Evolutionary conservation across 768 basidiomycete species (phyloP).

Genomic region (Suillus decipiens): DNA sequence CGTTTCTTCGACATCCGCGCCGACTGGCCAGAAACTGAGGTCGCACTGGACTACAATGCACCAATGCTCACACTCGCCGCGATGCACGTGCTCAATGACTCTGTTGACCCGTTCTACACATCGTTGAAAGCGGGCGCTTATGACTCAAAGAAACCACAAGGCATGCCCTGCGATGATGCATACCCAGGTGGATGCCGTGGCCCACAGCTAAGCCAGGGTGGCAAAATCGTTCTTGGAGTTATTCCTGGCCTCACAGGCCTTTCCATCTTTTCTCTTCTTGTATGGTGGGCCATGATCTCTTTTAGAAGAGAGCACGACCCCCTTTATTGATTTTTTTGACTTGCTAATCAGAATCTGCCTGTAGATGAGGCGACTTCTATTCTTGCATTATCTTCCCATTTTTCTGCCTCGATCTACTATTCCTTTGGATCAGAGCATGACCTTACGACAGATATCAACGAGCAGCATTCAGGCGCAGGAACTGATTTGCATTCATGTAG

Average conservation of each 20-base stretch:
- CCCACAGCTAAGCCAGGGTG: conserved; percentile 56
- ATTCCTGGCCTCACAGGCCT: conserved; percentile 63
- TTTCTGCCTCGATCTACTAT: not conserved
- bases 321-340: conserved; percentile 2
- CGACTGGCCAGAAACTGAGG: conserved; percentile 91
- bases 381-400: not conserved
- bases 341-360: not conserved
- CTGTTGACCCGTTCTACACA: conserved; percentile 78
- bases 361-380: not conserved
- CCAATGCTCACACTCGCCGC: conserved; percentile 87
- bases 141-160: conserved; percentile 57
- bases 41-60: conserved; percentile 89
- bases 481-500: conserved; percentile 3
- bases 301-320: not conserved
- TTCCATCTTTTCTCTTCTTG: conserved; percentile 48
- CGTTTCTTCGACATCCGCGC: conserved; percentile 82
- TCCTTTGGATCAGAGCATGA: not conserved
- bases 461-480: not conserved
- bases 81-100: conserved; percentile 67
- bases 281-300: conserved; percentile 32
- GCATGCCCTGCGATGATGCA: conserved; percentile 78
- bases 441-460: not conserved
- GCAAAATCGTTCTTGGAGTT: conserved; percentile 70
- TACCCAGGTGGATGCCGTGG: conserved; percentile 54
- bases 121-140: conserved; percentile 69